Conservation (phyloP, 78 protist species). For the Emiliania huxleyi region DNA sequence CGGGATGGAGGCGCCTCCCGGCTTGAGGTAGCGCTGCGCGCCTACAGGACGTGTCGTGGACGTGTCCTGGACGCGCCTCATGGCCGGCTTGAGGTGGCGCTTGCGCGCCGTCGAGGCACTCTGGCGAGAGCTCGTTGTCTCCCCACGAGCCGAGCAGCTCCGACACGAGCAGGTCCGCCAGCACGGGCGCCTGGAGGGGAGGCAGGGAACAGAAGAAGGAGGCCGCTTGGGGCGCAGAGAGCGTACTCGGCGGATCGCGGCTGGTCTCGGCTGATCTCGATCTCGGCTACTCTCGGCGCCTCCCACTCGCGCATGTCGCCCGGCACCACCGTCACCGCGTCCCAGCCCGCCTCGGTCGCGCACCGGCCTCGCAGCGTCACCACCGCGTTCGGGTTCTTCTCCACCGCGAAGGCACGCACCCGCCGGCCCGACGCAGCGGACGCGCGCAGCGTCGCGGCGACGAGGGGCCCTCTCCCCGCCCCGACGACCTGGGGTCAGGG, state of each 20-base stretch:
- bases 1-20: constrained; percentile 88
- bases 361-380: constrained; percentile 60
- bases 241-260: too few relatives aligned
- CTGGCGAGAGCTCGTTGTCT: constrained; percentile 99
- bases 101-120: constrained; percentile 98
- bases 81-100: too few relatives aligned
- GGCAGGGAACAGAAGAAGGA: too few relatives aligned
- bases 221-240: too few relatives aligned
- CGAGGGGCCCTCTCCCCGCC: constrained; percentile 98
- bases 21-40: constrained; percentile 5
- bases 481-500: too few relatives aligned
- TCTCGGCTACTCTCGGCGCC: too few relatives aligned
- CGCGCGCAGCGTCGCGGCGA: constrained; percentile 51
- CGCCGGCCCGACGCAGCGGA: constrained; percentile 22
- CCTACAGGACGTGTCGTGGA: too few relatives aligned
- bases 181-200: background rate
- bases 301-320: constrained; percentile 75
- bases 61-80: too few relatives aligned
- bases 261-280: too few relatives aligned
- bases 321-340: constrained; percentile 11
- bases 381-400: constrained; percentile 97
- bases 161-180: constrained; percentile 46
- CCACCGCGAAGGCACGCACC: constrained; percentile 84
- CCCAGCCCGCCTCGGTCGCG: background rate
- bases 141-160: constrained; percentile 45